Base-by-base conservation (phyloP, 192 early-diverging fungal genomes). In the Entophlyctis luteolus region DNA sequence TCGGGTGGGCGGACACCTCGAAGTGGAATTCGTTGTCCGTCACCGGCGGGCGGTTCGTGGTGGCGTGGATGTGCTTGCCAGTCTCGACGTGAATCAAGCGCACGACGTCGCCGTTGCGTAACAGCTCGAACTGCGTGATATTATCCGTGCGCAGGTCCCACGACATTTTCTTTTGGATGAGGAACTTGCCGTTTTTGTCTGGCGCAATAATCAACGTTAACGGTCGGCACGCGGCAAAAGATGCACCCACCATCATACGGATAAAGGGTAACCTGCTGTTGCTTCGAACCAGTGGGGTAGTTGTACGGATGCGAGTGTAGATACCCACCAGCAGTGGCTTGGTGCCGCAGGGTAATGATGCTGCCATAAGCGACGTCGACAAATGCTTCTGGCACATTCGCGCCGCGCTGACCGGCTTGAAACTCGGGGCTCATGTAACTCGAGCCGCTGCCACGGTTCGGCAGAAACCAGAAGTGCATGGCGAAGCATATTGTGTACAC, bases 251-350 rank as follows among this genome's bases (percentile, higher is more conserved):
- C 75, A 18, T 68, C 36, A 48, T 67, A 79, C 4, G 78, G 75
- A 48, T 84, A 84, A 29, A 71, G 69, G 5, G 83, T 84, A 35
- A 84, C 65, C 48, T 84, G 83, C 70, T 84, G 83, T 69, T 84
- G 91, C 75, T 91, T 91, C 48, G 88, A 90, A 48, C 91, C 91
- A 22, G 78, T 76, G 14, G 86, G 87, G 50, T 92, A 92, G 45
- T 70, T 68, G 31, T 68, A 65, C 22, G 73, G 38, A 71, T 90
- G 89, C 10, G 89, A 90, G 50, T 93, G 91, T 31, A 93, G 62
- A 63, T 88, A 91, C 18, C 89, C 89, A 4, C 91, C 90, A n/a
- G 79, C 71, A 10, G 88, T 90, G 28, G 71, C 85, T 8, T 84
- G 67, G 74, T 93, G 91, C 16, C 86, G 77, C 42, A 93, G 71